phyloP scores from a whole-genome alignment of 2,329 filamentous ascomycete genomes.

The Emmonsiellopsis sp. region DNA sequence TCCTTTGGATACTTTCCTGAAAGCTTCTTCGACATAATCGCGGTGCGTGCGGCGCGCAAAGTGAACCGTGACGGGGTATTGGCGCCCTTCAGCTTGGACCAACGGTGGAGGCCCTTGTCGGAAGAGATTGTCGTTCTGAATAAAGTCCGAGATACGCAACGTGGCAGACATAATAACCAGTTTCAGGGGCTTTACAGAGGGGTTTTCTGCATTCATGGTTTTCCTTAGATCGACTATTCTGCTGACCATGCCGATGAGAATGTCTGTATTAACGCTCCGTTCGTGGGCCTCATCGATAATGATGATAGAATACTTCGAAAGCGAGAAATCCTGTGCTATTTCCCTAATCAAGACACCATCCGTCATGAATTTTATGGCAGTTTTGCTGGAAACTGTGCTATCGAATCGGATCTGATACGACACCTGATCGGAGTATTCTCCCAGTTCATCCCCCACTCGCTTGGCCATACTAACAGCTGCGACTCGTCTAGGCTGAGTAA shows the following conservation, averaged over 20 bases:
- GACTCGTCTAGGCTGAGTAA: slow-evolving; percentile 90
- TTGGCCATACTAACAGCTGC: slow-evolving; percentile 96
- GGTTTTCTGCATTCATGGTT: slow-evolving; percentile 63
- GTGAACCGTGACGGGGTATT: slow-evolving; percentile 82
- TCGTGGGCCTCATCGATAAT: slow-evolving; percentile 97
- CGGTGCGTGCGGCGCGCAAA: slow-evolving; percentile 74
- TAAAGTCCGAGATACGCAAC: slow-evolving; percentile 80
- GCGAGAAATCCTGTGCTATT: slow-evolving; percentile 76
- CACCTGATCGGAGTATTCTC: slow-evolving; percentile 65
- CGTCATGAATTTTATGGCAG: slow-evolving; percentile 97
- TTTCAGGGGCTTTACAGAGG: slow-evolving; percentile 69
- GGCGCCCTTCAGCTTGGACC: slow-evolving; percentile 81
- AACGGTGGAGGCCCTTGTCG: slow-evolving; percentile 64
- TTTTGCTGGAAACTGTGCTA: slow-evolving; percentile 67
- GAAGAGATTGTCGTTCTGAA: slow-evolving; percentile 74
- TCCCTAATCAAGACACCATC: slow-evolving; percentile 92
- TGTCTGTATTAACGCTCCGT: slow-evolving; percentile 93
- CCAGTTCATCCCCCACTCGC: slow-evolving; percentile 78
- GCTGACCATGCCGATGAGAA: slow-evolving; percentile 94
- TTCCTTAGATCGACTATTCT: slow-evolving; percentile 78
- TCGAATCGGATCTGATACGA: slow-evolving; percentile 96
- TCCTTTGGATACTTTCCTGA: slow-evolving; percentile 74
- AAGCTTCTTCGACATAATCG: slow-evolving; percentile 87
- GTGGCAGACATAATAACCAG: slow-evolving; percentile 98
- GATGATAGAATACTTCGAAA: slow-evolving; percentile 85